phyloP scores from a whole-genome alignment of 2,329 filamentous ascomycete species.

The Ascochyta lentis region DNA sequence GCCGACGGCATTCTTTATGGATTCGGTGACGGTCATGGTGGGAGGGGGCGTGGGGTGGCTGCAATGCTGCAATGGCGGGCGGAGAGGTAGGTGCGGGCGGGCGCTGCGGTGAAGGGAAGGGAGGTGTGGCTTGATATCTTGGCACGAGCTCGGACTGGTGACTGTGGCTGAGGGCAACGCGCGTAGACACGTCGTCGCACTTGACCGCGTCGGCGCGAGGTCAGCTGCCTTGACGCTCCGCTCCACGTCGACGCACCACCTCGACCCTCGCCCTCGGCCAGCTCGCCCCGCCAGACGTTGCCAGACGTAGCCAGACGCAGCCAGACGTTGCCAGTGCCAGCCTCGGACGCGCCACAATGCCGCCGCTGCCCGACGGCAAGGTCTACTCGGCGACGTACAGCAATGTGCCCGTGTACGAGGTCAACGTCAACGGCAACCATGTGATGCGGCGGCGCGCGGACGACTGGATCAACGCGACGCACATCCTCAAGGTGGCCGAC shows the following conservation, averaged over 20 bases:
- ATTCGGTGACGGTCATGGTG: conserved; percentile 54
- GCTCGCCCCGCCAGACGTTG: no score
- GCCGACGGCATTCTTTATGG: conserved; percentile 57
- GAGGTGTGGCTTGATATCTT: no score
- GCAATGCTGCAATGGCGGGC: conserved; percentile 9
- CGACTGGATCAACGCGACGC: conserved; percentile 99
- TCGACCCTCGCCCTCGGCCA: background rate
- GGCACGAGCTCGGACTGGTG: no score
- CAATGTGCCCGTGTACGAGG: conserved; percentile 94
- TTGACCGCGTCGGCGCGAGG: conserved; percentile 8
- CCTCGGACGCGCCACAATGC: conserved; percentile 36
- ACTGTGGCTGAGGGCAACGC: background rate
- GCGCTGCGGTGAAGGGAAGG: conserved; percentile 21
- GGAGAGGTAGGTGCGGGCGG: conserved; percentile 14
- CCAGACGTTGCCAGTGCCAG: no score
- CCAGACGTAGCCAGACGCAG: no score
- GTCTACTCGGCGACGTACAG: conserved; percentile 72
- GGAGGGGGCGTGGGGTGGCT: conserved; percentile 23
- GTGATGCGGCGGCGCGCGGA: conserved; percentile 94
- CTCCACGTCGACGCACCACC: background rate
- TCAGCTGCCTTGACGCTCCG: background rate
- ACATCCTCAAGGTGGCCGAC: conserved; percentile 95
- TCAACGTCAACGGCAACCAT: conserved; percentile 85
- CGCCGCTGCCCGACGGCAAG: conserved; percentile 50
- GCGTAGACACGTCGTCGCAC: background rate